Evolutionary conservation across 2,329 filamentous ascomycete species (phyloP).

Genomic region (Neopestalotiopsis sp.): DNA sequence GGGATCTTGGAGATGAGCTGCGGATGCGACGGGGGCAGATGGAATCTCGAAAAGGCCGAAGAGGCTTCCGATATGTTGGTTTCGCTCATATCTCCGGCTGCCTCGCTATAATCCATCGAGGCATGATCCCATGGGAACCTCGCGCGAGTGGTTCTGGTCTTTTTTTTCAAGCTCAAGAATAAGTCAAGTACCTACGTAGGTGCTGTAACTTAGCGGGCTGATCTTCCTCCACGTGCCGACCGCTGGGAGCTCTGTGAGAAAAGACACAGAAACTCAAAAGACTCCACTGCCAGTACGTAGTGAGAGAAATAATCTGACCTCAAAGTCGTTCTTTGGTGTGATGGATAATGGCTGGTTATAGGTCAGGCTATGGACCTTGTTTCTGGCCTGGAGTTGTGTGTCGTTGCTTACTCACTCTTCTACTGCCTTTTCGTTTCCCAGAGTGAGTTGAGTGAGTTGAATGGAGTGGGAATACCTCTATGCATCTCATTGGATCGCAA

Average conservation of each 20-base stretch:
- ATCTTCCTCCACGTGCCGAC: no score
- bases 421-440: no score
- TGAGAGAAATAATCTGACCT: no score
- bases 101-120: background rate
- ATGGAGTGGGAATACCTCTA: background rate
- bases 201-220: no score
- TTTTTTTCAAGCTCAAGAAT: no score
- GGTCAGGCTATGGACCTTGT: no score
- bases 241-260: no score
- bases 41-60: constrained; percentile 28
- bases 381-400: background rate
- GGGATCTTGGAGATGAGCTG: constrained; percentile 55
- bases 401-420: background rate
- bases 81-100: constrained; percentile 32
- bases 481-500: background rate
- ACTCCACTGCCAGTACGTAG: no score
- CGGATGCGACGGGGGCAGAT: constrained; percentile 36
- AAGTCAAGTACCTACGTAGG: background rate
- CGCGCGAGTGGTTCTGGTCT: background rate
- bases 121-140: constrained; percentile 7
- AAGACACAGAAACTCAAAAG: no score
- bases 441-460: background rate
- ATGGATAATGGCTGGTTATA: background rate
- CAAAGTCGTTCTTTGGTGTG: background rate
- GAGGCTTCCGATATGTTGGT: constrained; percentile 36